A percentile compares a stretch with the other conserved stretches of the same genome.
phyloP scores from a whole-genome alignment of 2,329 filamentous ascomycete genomes.

The Ramichloridium luteum region DNA sequence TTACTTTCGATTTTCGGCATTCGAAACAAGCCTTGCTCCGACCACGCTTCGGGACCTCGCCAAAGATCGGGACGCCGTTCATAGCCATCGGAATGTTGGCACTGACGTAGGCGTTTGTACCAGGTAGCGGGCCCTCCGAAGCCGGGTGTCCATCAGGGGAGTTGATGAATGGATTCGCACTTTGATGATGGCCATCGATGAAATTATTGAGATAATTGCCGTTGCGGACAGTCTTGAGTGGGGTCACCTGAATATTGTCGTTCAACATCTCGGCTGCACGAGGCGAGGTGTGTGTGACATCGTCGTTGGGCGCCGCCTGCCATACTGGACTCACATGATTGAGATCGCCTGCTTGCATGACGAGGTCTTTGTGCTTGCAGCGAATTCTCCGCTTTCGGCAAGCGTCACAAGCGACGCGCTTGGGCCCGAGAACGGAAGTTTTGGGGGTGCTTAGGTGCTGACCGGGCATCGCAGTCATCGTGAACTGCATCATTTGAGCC shows the following conservation, averaged over 20 bases:
- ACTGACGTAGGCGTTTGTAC: slow-evolving; percentile 23
- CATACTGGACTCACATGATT: background rate
- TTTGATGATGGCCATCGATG: slow-evolving; percentile 6
- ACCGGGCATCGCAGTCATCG: slow-evolving; percentile 18
- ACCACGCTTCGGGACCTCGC: slow-evolving; percentile 23
- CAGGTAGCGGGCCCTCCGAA: slow-evolving; percentile 15
- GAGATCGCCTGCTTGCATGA: slow-evolving; percentile 18
- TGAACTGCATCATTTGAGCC: slow-evolving; percentile 3
- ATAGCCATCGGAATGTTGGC: slow-evolving; percentile 34
- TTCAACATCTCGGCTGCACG: background rate
- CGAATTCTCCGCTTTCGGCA: slow-evolving; percentile 50
- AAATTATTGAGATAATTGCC: slow-evolving; percentile 5
- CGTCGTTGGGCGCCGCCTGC: background rate
- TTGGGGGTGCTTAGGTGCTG: slow-evolving; percentile 39
- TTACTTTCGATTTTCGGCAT: slow-evolving; percentile 55
- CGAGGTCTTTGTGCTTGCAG: slow-evolving; percentile 51
- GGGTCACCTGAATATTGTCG: slow-evolving; percentile 19
- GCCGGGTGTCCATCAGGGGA: slow-evolving; percentile 3
- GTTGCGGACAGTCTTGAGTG: slow-evolving; percentile 2
- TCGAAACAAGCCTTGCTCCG: slow-evolving; percentile 53
- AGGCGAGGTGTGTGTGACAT: background rate
- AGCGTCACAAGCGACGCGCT: slow-evolving; percentile 49
- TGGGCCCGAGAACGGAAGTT: slow-evolving; percentile 47
- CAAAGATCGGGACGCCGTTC: slow-evolving; percentile 49
- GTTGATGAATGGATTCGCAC: slow-evolving; percentile 2